A percentile compares a stretch with the other conserved stretches of the same genome.
phyloP scores from a whole-genome alignment of 352 stramenopile species.

The Globisporangium recalcitrans region DNA sequence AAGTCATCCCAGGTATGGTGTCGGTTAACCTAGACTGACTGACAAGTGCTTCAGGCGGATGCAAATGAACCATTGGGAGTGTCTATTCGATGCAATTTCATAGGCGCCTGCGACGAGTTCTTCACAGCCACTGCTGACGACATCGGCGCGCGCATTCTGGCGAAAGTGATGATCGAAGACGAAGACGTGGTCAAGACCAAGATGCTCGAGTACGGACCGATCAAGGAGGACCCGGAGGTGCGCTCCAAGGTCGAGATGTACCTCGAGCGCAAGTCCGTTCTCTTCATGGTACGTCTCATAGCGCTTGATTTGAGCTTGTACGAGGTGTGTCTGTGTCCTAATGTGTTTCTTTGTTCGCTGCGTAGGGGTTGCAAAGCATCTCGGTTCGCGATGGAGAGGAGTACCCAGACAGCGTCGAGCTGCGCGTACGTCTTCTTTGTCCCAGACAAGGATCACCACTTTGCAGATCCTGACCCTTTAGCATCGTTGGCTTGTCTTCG shows the following conservation, averaged over 20 bases:
- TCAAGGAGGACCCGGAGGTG: conserved; percentile 80
- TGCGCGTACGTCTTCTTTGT: conserved; percentile 35
- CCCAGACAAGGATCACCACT: background rate
- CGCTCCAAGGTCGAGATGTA: conserved; percentile 85
- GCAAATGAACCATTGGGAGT: background rate
- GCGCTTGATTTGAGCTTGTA: no score
- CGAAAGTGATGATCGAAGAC: conserved; percentile 73
- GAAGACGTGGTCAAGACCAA: conserved; percentile 67
- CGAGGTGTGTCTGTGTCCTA: background rate
- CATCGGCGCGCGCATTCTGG: conserved; percentile 68
- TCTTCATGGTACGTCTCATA: conserved; percentile 74
- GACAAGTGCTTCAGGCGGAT: background rate
- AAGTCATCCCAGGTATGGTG: conserved; percentile 46
- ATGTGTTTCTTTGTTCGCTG: background rate
- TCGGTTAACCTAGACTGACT: background rate
- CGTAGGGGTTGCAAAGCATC: conserved; percentile 38
- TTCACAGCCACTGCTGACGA: conserved; percentile 78
- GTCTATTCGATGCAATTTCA: background rate
- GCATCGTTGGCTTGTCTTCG: background rate
- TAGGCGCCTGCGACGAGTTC: conserved; percentile 57
- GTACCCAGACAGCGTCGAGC: conserved; percentile 50
- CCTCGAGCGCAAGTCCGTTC: conserved; percentile 67
- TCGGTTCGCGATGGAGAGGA: conserved; percentile 56
- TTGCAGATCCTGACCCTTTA: background rate
- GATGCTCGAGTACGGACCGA: conserved; percentile 79